These are phyloP conservation scores for Trichosanthes cucumerina DNA, from an alignment of 306 rosid species.

Conservation along the genomic window DNA sequence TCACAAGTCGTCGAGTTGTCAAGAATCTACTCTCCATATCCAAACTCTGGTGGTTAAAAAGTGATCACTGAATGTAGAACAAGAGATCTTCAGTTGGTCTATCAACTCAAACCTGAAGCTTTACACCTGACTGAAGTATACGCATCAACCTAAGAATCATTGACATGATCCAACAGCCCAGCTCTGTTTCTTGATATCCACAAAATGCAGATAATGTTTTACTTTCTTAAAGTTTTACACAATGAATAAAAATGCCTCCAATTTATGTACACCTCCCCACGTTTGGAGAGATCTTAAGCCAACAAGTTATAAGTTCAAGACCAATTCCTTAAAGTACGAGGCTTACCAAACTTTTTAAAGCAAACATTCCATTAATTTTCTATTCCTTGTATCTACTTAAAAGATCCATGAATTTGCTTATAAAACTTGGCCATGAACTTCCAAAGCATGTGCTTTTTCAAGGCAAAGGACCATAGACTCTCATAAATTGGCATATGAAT, in stretches of 20 bases:
- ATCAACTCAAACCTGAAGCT: neutral
- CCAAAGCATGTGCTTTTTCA: slow-evolving; percentile 14
- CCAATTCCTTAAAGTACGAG: neutral
- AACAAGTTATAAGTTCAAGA: neutral
- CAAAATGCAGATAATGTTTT: neutral
- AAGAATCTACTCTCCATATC: neutral
- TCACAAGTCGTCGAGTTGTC: neutral
- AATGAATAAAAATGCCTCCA: neutral
- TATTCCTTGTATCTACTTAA: neutral
- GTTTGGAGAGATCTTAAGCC: neutral
- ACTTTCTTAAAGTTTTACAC: neutral
- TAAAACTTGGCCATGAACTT: neutral
- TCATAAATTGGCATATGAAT: neutral
- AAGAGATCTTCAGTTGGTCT: neutral
- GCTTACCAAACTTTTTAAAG: neutral
- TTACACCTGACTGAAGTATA: neutral
- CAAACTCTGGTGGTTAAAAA: neutral
- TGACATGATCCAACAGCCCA: neutral
- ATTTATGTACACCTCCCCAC: neutral
- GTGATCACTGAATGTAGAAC: neutral
- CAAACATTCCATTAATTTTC: neutral
- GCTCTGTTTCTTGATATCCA: neutral
- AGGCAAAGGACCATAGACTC: slow-evolving; percentile 1
- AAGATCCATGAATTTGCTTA: neutral
- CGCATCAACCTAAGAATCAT: neutral